Evolutionary conservation across 2,329 filamentous ascomycete species (phyloP).

Genomic region (Fusarium redolens): DNA sequence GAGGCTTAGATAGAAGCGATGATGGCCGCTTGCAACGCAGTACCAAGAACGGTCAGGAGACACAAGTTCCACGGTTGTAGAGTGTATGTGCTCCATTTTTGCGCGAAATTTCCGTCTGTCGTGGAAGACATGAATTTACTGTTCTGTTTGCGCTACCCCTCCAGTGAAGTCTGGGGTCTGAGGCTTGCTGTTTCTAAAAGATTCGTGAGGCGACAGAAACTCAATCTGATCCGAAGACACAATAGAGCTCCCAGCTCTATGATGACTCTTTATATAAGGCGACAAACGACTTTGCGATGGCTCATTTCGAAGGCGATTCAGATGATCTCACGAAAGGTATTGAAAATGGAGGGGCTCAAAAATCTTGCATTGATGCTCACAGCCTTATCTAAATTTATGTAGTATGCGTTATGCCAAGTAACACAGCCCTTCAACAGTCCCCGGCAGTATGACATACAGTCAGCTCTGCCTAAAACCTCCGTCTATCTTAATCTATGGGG

Average conservation of each 20-base stretch:
- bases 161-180: background rate
- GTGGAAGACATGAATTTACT: background rate
- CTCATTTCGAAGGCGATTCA: background rate
- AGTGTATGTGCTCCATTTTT: background rate
- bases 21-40: background rate
- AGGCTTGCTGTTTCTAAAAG: background rate
- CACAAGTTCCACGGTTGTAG: conserved; percentile 8
- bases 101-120: background rate
- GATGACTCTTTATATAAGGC: background rate
- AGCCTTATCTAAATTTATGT: background rate
- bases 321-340: background rate
- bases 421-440: background rate
- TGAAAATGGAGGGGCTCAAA: background rate
- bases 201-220: background rate
- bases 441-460: background rate
- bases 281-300: background rate
- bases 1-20: background rate
- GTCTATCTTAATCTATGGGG: conserved; percentile 10
- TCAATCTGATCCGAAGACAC: background rate
- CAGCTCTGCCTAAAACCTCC: background rate
- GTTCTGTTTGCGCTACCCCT: too few species aligned
- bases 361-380: background rate
- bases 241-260: background rate
- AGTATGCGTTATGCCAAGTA: background rate
- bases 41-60: background rate